phyloP scores from a whole-genome alignment of 306 rosid genomes.

The Ammopiptanthus mongolicus region DNA sequence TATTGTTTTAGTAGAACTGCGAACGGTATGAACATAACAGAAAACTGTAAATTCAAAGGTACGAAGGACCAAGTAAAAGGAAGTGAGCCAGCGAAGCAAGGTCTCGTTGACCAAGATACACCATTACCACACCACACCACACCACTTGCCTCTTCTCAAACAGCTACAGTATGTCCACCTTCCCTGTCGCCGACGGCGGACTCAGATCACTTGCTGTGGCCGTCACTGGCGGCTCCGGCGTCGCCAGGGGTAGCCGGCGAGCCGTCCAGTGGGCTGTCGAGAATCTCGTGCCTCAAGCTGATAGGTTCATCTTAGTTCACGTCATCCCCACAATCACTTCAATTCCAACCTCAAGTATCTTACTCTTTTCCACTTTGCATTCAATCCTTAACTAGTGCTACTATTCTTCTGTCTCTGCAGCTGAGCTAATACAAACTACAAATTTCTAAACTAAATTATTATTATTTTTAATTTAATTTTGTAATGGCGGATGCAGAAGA shows the following conservation, averaged over 20 bases:
- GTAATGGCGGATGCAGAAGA: too few species aligned
- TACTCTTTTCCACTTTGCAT: not conserved
- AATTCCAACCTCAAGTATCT: slow-evolving; percentile 68
- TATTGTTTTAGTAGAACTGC: not conserved
- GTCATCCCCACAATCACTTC: slow-evolving; percentile 73
- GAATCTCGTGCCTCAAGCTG: slow-evolving; percentile 63
- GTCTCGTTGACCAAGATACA: not conserved
- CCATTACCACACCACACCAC: not conserved
- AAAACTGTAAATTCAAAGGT: not conserved
- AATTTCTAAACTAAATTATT: not conserved
- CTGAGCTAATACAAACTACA: not conserved
- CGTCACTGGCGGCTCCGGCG: slow-evolving; percentile 46
- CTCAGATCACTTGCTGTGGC: slow-evolving; percentile 76
- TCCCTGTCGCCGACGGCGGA: not conserved
- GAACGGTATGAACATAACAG: not conserved
- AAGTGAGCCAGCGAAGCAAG: not conserved
- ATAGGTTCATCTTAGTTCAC: slow-evolving; percentile 75
- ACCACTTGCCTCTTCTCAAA: not conserved
- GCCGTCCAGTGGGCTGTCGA: slow-evolving; percentile 79
- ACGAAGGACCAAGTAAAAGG: not conserved
- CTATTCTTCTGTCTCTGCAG: not conserved
- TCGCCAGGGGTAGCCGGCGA: slow-evolving; percentile 62
- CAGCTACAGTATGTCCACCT: not conserved
- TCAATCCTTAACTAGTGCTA: not conserved
- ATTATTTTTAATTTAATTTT: not conserved